Evolutionary conservation across 371 early-diverging fungal species (phyloP).

Genomic region (Syncephalastrum contaminatum): DNA sequence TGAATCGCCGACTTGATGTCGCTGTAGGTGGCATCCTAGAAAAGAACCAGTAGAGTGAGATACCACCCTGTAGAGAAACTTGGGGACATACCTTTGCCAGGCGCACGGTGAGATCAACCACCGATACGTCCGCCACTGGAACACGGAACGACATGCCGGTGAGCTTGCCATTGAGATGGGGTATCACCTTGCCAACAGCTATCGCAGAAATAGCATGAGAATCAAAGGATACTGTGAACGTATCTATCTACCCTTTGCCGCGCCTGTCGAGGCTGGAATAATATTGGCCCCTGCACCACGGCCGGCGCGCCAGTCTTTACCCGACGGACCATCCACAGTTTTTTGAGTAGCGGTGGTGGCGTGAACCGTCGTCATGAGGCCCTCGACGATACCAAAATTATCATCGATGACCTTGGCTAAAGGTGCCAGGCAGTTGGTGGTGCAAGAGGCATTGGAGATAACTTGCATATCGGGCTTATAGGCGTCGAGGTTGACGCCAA

Average conservation of each 20-base stretch:
- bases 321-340: slow-evolving; percentile 98
- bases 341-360: slow-evolving; percentile 99
- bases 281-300: slow-evolving; percentile 98
- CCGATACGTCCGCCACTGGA: slow-evolving; percentile 96
- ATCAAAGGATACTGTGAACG: not conserved
- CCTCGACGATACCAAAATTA: slow-evolving; percentile 85
- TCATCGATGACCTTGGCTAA: slow-evolving; percentile 98
- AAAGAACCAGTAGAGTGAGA: not conserved
- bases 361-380: slow-evolving; percentile 97
- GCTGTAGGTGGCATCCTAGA: slow-evolving; percentile 83
- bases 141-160: slow-evolving; percentile 99
- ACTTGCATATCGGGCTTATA: slow-evolving; percentile 84
- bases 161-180: slow-evolving; percentile 93
- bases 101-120: slow-evolving; percentile 97
- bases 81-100: slow-evolving; percentile 61
- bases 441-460: slow-evolving; percentile 99
- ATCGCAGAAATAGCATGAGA: not conserved
- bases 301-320: slow-evolving; percentile 96
- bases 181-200: slow-evolving; percentile 99
- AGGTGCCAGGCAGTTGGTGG: slow-evolving; percentile 99
- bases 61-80: not conserved
- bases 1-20: slow-evolving; percentile 88
- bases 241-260: slow-evolving; percentile 74
- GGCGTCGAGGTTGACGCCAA: slow-evolving; percentile 94
- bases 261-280: slow-evolving; percentile 99